phyloP scores from a whole-genome alignment of 2,329 filamentous ascomycete genomes.

The Venturia pyrina region DNA sequence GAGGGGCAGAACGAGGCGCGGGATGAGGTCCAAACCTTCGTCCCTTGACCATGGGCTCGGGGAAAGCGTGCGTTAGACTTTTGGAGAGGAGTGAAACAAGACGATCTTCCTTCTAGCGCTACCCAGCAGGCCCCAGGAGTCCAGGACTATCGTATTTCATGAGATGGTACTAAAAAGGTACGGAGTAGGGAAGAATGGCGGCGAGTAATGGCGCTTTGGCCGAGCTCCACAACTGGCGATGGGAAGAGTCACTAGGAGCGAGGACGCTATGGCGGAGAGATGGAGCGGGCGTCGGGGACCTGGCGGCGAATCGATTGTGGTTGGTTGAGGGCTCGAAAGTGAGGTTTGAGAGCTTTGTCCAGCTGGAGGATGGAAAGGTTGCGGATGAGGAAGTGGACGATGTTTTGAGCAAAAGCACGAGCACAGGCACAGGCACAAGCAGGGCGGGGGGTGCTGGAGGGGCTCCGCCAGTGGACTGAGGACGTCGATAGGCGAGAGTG shows the following conservation, averaged over 20 bases:
- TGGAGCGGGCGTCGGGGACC: neutral
- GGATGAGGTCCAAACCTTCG: constrained; percentile 3
- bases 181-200: constrained; percentile 4
- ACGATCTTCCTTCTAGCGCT: constrained; percentile 2
- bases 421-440: neutral
- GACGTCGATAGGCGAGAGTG: too few species aligned
- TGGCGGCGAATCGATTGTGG: neutral
- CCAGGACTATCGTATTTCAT: constrained; percentile 5
- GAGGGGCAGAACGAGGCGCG: constrained; percentile 4
- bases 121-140: constrained; percentile 2
- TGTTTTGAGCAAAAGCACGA: neutral
- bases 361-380: neutral
- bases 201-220: constrained; percentile 1
- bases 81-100: constrained; percentile 10
- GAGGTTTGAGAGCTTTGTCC: neutral
- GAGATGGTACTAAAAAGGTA: constrained; percentile 1
- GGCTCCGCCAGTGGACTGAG: neutral
- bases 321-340: neutral
- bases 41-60: constrained; percentile 6
- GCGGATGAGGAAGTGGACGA: neutral
- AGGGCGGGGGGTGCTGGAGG: neutral
- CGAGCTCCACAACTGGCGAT: neutral
- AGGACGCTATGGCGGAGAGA: neutral
- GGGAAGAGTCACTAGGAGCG: neutral
- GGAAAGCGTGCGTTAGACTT: constrained; percentile 7